Evolutionary conservation across 1,284 basidiomycete species (phyloP), one percentile per base, ranked within the genome.

Genomic region (Cryptococcus amylolentus): DNA sequence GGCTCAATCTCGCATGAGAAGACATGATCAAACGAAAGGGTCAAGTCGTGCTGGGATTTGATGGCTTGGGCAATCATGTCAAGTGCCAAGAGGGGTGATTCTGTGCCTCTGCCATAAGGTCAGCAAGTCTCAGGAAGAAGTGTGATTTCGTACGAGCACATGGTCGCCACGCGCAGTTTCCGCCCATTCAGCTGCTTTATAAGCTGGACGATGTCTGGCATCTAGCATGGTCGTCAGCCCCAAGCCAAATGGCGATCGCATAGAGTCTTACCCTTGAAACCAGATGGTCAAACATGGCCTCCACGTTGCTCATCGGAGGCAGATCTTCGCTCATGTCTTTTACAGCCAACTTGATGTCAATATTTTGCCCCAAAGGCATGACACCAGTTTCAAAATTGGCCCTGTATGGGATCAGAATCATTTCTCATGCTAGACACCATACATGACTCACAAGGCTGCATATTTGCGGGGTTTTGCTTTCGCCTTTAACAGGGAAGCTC

Each of bases 1-100:
- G 94, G 93, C 72, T 96, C 94, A 61, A 97, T 96, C 78, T 97
- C 93, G 77, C 93, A 96, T 0, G 93, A 96, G 77, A 97, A 97
- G 52, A 96, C 91, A 76, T 97, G 94, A 67, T 95, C 87, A 59
- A 93, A 80, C 38, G 87, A 82, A 49, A 96, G 79, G 1, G 83
- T 79, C 43, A 88, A 69, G 2, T 80, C 83, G 65, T 85, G 84
- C 60, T 87, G 85, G n/a, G 86, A 84, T 49, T 84, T 77, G 58
- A 95, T 84, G 3, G 87, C 70, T 83, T 85, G 70, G 81, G 78
- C 85, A 49, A 96, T 91, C 64, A 96, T 80, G 43, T 89, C 87
- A 40, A 97, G 81, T 9, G 93, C 94, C 18, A 97, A 85, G 14
- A 97, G 82, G 35, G 93, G 93, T 1, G 91, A 93, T 70, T 97